These are phyloP conservation scores for Macrophomina pseudophaseolina DNA, from an alignment of 2,329 filamentous ascomycete species.

Conservation along the genomic window DNA sequence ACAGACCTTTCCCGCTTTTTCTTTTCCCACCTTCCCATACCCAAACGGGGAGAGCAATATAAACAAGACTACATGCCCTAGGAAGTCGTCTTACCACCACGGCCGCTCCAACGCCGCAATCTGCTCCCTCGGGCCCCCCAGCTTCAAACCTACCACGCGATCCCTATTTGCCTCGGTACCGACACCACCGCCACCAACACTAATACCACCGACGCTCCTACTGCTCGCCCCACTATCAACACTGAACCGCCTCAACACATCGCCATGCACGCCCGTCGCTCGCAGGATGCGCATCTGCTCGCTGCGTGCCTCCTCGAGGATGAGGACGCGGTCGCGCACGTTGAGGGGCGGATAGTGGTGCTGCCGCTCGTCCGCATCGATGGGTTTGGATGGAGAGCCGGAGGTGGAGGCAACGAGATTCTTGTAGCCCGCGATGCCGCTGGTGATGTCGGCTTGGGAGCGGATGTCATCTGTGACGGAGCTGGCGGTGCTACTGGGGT, in stretches of 20 bases:
- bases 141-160: background rate
- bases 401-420: too few species aligned
- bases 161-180: background rate
- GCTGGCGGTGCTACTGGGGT: background rate
- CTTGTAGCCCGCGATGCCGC: background rate
- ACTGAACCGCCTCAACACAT: background rate
- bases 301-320: slow-evolving; percentile 18
- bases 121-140: slow-evolving; percentile 13
- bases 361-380: background rate
- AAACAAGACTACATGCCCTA: too few species aligned
- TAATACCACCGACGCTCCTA: background rate
- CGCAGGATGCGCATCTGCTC: slow-evolving; percentile 6
- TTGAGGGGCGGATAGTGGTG: background rate
- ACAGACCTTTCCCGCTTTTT: too few species aligned
- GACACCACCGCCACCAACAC: background rate
- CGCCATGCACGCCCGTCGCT: background rate
- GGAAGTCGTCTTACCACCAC: slow-evolving; percentile 7
- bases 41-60: too few species aligned
- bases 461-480: too few species aligned
- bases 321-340: slow-evolving; percentile 12
- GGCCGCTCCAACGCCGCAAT: slow-evolving; percentile 16
- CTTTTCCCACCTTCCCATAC: too few species aligned
- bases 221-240: background rate
- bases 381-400: background rate
- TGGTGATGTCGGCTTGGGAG: background rate